Conservation (phyloP, 495 filamentous ascomycete species). For the Penicillium samsonianum region DNA sequence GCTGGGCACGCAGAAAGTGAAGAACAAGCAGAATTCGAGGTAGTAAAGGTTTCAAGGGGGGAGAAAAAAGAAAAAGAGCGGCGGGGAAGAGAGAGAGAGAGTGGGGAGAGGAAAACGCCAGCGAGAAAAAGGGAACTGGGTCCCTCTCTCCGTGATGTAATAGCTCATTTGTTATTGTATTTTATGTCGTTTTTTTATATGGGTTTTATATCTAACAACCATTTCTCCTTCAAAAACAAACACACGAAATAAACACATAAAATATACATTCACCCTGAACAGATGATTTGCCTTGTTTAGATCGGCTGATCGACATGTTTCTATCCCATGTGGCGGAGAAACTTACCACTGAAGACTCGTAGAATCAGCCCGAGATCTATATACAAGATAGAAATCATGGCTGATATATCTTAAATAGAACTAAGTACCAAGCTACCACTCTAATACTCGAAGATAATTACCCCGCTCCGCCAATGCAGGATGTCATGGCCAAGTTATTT, state of each 20-base stretch:
- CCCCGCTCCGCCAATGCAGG: slow-evolving; percentile 2
- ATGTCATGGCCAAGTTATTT: slow-evolving; percentile 3
- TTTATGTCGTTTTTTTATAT: neutral
- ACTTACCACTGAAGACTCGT: neutral
- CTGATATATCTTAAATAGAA: slow-evolving; percentile 2
- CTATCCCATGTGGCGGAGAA: slow-evolving; percentile 4
- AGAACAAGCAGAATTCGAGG: slow-evolving; percentile 2
- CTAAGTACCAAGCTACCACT: neutral
- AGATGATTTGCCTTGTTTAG: neutral
- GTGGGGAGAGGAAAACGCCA: slow-evolving; percentile 46
- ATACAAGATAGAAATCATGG: neutral
- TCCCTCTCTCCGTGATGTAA: slow-evolving; percentile 27
- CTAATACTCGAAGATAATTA: neutral
- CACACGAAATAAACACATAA: neutral
- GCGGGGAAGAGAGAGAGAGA: slow-evolving; percentile 35
- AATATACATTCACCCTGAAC: neutral
- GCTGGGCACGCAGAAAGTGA: slow-evolving; percentile 21
- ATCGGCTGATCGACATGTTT: slow-evolving; percentile 26
- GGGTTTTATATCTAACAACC: neutral
- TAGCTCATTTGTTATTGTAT: neutral
- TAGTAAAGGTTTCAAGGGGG: slow-evolving; percentile 2
- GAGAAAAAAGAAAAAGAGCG: slow-evolving; percentile 12
- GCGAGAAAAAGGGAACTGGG: slow-evolving; percentile 10
- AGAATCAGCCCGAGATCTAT: neutral
- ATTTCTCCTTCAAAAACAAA: neutral